These are phyloP conservation scores for Trametopsis cervina DNA, from an alignment of 768 basidiomycete genomes.

Conservation along the genomic window DNA sequence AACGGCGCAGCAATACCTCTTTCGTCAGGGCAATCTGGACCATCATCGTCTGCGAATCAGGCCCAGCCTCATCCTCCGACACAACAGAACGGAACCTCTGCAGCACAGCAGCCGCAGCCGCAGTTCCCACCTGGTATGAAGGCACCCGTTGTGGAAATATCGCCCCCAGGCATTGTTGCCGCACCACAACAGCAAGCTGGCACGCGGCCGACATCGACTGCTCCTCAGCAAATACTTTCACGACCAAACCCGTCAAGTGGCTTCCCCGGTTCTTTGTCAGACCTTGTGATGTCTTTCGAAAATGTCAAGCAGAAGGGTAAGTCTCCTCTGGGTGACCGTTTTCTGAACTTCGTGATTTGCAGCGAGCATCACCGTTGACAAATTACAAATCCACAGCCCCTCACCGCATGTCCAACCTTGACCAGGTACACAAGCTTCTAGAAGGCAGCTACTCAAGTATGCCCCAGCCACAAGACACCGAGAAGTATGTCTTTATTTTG, in stretches of 20 bases:
- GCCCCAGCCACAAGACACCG: conserved; percentile 91
- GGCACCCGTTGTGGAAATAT: conserved; percentile 29
- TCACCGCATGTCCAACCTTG: conserved; percentile 81
- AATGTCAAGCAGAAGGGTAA: conserved; percentile 93
- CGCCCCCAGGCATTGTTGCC: conserved; percentile 19
- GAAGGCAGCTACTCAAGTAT: conserved; percentile 86
- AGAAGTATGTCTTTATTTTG: conserved; percentile 59
- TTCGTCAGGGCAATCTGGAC: conserved; percentile 35
- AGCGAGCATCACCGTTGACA: neutral
- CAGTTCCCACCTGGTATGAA: conserved; percentile 71
- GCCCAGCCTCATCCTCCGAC: conserved; percentile 5
- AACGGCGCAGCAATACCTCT: conserved; percentile 39
- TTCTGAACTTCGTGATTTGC: neutral
- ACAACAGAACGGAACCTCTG: conserved; percentile 20
- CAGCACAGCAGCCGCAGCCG: conserved; percentile 27
- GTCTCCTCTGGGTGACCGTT: conserved; percentile 8
- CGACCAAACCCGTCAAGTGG: conserved; percentile 36
- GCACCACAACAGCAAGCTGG: conserved; percentile 25
- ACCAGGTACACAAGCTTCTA: conserved; percentile 87
- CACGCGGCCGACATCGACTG: conserved; percentile 46
- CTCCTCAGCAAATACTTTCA: conserved; percentile 35
- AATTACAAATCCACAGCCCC: conserved; percentile 36
- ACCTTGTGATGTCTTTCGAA: conserved; percentile 92
- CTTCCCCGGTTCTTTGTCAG: conserved; percentile 83
- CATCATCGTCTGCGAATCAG: conserved; percentile 24